Base-by-base conservation (phyloP, 2,329 filamentous ascomycete genomes). In the Colletotrichum cordylinicola region DNA sequence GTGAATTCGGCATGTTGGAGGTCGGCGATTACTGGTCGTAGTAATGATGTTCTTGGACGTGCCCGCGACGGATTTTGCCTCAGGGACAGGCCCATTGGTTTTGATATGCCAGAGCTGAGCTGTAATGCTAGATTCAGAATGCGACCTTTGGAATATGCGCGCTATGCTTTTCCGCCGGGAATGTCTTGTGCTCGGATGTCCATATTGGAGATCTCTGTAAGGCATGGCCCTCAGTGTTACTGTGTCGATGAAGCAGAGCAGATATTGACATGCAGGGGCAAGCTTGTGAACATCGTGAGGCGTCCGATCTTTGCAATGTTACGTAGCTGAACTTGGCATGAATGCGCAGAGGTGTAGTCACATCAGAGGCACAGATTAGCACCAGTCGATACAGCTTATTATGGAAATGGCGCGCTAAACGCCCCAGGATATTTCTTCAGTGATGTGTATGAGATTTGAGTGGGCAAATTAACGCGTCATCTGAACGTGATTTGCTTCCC, bases 401-500 rank as follows among this genome's bases (percentile, higher is more conserved):
- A 31, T 37, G 58, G 58, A 61, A 16, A 21, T 13, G 29, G 16
- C 27, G 24, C 18, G 18, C 56, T 21, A 33, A 61, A 21, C 58
- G n/a, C n/a, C 29, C 18, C 6, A n/a, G 12, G 6, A 21, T 37
- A 15, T n/a, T 61, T 61, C 58, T 4, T 24, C 58, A 13, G n/a
- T 52, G n/a, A 52, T 21, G 10, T 37, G 58, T 21, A n/a, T 16
- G n/a, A 18, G 31, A 29, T 29, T 27, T 35, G 33, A 29, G 16
- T 18, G 39, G 43, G 39, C 65, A 67, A 67, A 55, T 56, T 13
- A 62, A 13, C 12, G 12, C 27, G 43, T 76, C 73, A 78, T 55
- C 37, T 83, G 79, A 94, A 95, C 1, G 91, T 95, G 67, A 96
- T 90, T 77, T 93, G 91, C 81, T 90, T 91, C 39, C 91, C 92